phyloP scores from a whole-genome alignment of 768 basidiomycete genomes.

The Chalciporus pseudorubinellus region DNA sequence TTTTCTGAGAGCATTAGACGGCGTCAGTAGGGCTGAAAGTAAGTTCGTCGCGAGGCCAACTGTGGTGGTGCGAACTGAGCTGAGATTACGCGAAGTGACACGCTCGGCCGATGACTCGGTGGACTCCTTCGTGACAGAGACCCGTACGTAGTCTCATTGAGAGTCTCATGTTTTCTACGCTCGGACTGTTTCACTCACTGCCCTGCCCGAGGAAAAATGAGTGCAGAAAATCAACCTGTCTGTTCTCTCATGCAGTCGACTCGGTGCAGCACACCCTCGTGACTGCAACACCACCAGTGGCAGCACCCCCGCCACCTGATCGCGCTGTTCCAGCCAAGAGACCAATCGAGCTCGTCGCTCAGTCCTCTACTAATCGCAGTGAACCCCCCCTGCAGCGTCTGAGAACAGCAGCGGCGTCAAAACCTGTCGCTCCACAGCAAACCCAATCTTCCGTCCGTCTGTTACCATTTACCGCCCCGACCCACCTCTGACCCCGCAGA shows the following conservation, averaged over 20 bases:
- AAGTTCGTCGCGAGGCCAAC: too few relatives aligned
- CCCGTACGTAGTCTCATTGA: too few relatives aligned
- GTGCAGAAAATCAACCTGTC: slow-evolving; percentile 54
- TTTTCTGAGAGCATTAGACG: not conserved
- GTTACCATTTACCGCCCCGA: not conserved
- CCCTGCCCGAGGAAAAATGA: slow-evolving; percentile 53
- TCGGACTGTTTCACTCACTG: slow-evolving; percentile 54
- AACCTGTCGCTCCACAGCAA: slow-evolving; percentile 43
- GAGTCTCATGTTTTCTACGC: slow-evolving; percentile 61
- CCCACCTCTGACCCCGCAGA: not conserved
- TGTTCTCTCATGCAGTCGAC: slow-evolving; percentile 61
- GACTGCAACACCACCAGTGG: slow-evolving; percentile 1
- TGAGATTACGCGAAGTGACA: too few relatives aligned
- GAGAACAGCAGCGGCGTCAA: slow-evolving; percentile 45
- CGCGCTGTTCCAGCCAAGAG: slow-evolving; percentile 53
- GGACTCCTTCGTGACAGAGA: too few relatives aligned
- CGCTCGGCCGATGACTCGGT: too few relatives aligned
- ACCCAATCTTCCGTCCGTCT: slow-evolving; percentile 32
- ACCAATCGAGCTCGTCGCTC: slow-evolving; percentile 27
- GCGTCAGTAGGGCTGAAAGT: too few relatives aligned
- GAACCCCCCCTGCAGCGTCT: slow-evolving; percentile 69
- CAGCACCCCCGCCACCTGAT: slow-evolving; percentile 8
- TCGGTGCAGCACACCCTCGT: slow-evolving; percentile 28
- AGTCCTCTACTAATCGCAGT: slow-evolving; percentile 19
- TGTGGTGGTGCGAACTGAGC: too few relatives aligned